These are phyloP conservation scores for Trypanosoma grayi DNA, from an alignment of 208 protist genomes.

Conservation along the genomic window DNA sequence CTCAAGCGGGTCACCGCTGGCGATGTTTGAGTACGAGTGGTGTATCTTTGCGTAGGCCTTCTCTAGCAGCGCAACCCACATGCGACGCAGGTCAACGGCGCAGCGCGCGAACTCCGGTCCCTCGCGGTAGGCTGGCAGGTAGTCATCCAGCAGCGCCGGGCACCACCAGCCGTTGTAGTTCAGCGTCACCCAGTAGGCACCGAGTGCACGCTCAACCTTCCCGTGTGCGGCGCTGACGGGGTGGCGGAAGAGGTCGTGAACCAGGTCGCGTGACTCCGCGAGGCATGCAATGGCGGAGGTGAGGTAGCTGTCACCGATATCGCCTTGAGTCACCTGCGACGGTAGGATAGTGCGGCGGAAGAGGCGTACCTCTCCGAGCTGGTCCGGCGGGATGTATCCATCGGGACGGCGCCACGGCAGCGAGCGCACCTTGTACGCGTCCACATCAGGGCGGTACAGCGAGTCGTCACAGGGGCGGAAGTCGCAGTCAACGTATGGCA, in stretches of 20 bases:
- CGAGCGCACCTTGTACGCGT: conserved; percentile 54
- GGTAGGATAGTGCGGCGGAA: conserved; percentile 66
- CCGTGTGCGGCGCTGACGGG: conserved; percentile 49
- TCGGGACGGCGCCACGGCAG: conserved; percentile 61
- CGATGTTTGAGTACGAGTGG: conserved; percentile 78
- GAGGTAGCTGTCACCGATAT: conserved; percentile 82
- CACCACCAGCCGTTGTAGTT: conserved; percentile 88
- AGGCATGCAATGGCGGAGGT: conserved; percentile 62
- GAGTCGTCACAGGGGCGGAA: conserved; percentile 69
- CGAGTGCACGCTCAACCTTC: conserved; percentile 51
- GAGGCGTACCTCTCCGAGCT: conserved; percentile 58
- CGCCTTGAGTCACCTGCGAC: conserved; percentile 65
- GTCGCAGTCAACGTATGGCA: conserved; percentile 60
- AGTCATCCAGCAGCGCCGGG: conserved; percentile 76
- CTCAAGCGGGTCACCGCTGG: conserved; percentile 69
- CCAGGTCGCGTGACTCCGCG: conserved; percentile 32
- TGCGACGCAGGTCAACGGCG: conserved; percentile 54
- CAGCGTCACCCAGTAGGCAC: conserved; percentile 74
- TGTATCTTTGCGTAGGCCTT: conserved; percentile 89
- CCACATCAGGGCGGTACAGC: conserved; percentile 58
- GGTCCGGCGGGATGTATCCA: conserved; percentile 52
- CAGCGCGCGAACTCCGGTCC: conserved; percentile 63
- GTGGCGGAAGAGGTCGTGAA: conserved; percentile 70
- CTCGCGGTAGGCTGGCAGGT: conserved; percentile 56
- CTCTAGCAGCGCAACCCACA: conserved; percentile 84